Evolutionary conservation across 139 green algal species (phyloP).

Genomic region (Yamagishiella unicocca): DNA sequence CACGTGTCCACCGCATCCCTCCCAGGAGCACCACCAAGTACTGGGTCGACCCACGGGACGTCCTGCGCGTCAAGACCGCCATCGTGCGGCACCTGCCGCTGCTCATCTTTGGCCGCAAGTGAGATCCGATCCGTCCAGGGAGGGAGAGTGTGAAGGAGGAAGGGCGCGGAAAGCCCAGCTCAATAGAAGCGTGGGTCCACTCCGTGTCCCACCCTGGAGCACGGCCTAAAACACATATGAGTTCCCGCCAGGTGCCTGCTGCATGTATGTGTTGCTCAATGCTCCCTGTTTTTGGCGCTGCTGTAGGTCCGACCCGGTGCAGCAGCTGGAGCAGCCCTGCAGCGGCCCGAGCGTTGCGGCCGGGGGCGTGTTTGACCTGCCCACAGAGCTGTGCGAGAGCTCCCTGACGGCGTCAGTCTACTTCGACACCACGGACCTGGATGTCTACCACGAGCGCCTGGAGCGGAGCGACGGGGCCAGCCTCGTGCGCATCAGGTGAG

Average conservation of each 20-base stretch:
- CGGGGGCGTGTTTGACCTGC: background rate
- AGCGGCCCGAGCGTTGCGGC: background rate
- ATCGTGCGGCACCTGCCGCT: slow-evolving; percentile 84
- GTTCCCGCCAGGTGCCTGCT: no score
- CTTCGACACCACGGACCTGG: slow-evolving; percentile 74
- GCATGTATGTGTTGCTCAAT: background rate
- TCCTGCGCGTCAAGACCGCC: slow-evolving; percentile 72
- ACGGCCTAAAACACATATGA: no score
- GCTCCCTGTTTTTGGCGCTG: no score
- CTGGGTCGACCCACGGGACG: slow-evolving; percentile 78
- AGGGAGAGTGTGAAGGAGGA: no score
- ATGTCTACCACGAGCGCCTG: slow-evolving; percentile 80
- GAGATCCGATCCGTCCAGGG: no score
- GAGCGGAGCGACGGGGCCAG: slow-evolving; percentile 73
- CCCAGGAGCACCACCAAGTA: slow-evolving; percentile 83
- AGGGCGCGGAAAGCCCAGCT: no score
- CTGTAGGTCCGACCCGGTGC: no score
- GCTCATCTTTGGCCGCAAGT: slow-evolving; percentile 79
- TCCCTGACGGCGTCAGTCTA: slow-evolving; percentile 73
- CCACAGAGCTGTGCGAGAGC: slow-evolving; percentile 25
- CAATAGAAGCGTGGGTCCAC: no score
- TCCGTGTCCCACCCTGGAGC: no score
- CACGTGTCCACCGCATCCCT: no score
- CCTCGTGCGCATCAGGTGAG: no score
- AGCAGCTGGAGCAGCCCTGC: no score